Evolutionary conservation across 2,329 filamentous ascomycete genomes (phyloP).

Genomic region (Talaromyces islandicus): DNA sequence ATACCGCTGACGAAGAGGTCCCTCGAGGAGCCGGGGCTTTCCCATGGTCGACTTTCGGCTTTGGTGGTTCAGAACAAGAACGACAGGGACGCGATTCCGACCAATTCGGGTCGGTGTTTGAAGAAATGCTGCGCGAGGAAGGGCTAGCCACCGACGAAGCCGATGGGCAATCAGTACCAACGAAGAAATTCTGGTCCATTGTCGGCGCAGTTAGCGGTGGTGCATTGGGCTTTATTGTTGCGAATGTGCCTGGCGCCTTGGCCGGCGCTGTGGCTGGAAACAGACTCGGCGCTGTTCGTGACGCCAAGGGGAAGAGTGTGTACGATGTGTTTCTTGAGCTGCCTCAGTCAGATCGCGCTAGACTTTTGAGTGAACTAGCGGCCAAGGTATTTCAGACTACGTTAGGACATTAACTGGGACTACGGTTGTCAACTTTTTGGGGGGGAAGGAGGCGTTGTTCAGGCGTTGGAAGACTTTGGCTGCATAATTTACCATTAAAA

Average conservation of each 20-base stretch:
- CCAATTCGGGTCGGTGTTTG: constrained; percentile 83
- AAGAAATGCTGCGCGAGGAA: constrained; percentile 86
- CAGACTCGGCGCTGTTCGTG: constrained; percentile 78
- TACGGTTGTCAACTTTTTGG: not conserved
- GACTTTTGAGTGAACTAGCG: constrained; percentile 75
- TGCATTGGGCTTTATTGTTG: constrained; percentile 89
- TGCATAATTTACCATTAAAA: not conserved
- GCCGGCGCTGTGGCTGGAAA: constrained; percentile 92
- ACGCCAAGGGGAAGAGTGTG: constrained; percentile 90
- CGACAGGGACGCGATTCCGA: constrained; percentile 47
- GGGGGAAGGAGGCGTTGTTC: not conserved
- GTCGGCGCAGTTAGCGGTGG: constrained; percentile 81
- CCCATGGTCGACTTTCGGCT: constrained; percentile 71
- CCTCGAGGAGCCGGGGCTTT: constrained; percentile 50
- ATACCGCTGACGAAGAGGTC: constrained; percentile 45
- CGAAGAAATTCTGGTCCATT: constrained; percentile 76
- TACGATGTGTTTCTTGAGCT: constrained; percentile 85
- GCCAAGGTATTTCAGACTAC: constrained; percentile 65
- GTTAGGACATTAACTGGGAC: constrained; percentile 1
- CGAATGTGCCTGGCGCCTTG: constrained; percentile 80
- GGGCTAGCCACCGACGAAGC: constrained; percentile 66
- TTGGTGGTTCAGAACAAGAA: constrained; percentile 37
- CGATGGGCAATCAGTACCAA: constrained; percentile 46
- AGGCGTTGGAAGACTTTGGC: not conserved
- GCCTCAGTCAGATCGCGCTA: constrained; percentile 73